Evolutionary conservation across 257 asterid genomes (phyloP).

Genomic region (Nicotiana obtusifolia): DNA sequence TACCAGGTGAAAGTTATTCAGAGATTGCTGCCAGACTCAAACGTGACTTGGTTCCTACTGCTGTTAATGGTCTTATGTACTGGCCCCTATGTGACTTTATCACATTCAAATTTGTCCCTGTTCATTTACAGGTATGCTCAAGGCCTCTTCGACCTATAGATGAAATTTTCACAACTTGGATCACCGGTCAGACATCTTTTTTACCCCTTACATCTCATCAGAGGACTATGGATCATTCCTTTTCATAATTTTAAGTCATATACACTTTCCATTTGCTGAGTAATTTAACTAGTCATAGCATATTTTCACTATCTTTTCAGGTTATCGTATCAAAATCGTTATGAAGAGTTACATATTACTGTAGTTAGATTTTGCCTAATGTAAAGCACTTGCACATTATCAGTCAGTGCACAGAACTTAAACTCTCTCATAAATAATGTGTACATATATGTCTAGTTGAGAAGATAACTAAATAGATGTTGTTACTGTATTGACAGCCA

Average conservation of each 20-base stretch:
- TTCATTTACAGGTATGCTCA: conserved; percentile 62
- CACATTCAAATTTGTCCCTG: conserved; percentile 75
- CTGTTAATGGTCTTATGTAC: conserved; percentile 57
- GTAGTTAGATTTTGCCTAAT: neutral
- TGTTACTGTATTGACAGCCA: conserved; percentile 50
- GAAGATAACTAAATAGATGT: neutral
- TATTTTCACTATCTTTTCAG: neutral
- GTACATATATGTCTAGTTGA: neutral
- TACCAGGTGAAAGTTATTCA: conserved; percentile 58
- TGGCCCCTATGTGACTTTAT: conserved; percentile 86
- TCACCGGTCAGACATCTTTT: neutral
- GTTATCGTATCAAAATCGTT: neutral
- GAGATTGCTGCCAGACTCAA: conserved; percentile 68
- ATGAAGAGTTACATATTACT: no score
- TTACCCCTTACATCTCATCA: no score
- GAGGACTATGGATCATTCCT: no score
- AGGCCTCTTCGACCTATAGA: neutral
- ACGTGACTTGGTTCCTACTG: conserved; percentile 69
- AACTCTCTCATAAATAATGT: neutral
- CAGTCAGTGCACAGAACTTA: neutral
- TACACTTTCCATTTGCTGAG: no score
- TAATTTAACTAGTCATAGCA: neutral
- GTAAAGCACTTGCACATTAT: neutral
- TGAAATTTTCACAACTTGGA: neutral
- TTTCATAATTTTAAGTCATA: no score